Evolutionary conservation across 495 filamentous ascomycete species (phyloP), one percentile per base, ranked within the genome.

Genomic region (Xylaria sp.): DNA sequence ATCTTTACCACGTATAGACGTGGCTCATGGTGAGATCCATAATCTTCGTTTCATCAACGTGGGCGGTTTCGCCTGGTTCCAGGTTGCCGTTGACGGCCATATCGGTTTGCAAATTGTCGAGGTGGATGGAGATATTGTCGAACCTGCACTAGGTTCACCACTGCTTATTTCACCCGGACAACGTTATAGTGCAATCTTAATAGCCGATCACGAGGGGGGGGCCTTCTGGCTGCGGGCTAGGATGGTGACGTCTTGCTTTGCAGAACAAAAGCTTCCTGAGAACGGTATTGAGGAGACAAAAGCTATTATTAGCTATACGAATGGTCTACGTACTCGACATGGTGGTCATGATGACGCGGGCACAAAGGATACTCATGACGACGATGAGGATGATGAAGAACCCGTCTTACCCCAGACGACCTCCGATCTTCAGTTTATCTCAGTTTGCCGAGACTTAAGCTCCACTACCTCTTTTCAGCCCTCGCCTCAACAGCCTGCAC

Each of bases 31-130:
- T 41, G 86, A 89, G 74, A 88, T 80, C 11, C 91, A 95, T 73
- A 82, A 88, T n/a, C 80, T 95, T 37, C 87, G 91, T 21, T 84
- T 95, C 35, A 82, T 95, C 72, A 93, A 93, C 69, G 80, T 89
- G 29, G 89, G 86, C 26, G 86, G 87, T 4, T 90, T 87, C 67
- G 87, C 86, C 2, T 88, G 87, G 67, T 88, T 89, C 69, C 81
- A 87, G 61, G 82, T 90, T 67, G 80, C 80, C 17, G 72, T 87
- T 55, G 86, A 88, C 70, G 77, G 81, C 26, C 85, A 88, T 58
- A 69, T 73, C 53, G 63, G 75, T 53, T 74, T 83, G 64, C 75
- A 77, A 6, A 85, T 94, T 29, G 88, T 93, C 15, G 93, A 94
- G 78, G 88, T 91, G 2, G 93, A 95, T 74, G 92, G 92, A 19